Evolutionary conservation across 2,329 filamentous ascomycete genomes (phyloP), one percentile per base, ranked within the genome.

Genomic region (Aureobasidium leucospermi): DNA sequence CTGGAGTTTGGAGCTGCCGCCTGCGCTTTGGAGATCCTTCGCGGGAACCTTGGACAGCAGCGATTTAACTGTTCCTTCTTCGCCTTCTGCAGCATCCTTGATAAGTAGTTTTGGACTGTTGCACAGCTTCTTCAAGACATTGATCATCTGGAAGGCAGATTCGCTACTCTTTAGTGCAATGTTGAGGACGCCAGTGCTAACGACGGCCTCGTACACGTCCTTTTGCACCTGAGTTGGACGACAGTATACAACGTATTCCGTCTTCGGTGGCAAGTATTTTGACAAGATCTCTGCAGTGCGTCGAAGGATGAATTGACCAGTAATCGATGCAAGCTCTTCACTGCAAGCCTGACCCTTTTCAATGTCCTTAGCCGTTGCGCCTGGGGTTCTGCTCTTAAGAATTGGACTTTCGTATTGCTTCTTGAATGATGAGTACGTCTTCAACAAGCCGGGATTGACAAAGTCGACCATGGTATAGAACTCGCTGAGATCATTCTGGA

Each of bases 51-150:
- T 76, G 67, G 29, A 82, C 68, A 28, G 75, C 68, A 42, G 28
- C 3, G 59, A 60, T 36, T 68, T 65, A 7, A 71, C 56, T 8
- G 63, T 61, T 29, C 79, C 75, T 39, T 81, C 76, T 4, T 71
- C 70, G 31, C 77, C 75, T 13, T 62, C 42, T 2, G 43, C 19
- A 6, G 57, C 42, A 19, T 73, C 75, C 60, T 80, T 81, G 2
- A 77, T 73, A 43, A 90, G 75, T 9, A 89, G 72, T 0, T 79
- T 82, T 1, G 86, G 86, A 63, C 85, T 86, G 68, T 89, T 89
- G 76, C 87, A 89, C 16, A 88, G 78, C 69, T 89, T 89, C 73
- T 89, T 89, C 16, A 90, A 74, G 16, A 89, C 78, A 15, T 83
- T 89, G 67, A 89, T 89, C 13, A 89, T 80, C 65, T 87, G 84